Base-by-base conservation (phyloP, 352 stramenopile species). In the Thalassiosira exigua region DNA sequence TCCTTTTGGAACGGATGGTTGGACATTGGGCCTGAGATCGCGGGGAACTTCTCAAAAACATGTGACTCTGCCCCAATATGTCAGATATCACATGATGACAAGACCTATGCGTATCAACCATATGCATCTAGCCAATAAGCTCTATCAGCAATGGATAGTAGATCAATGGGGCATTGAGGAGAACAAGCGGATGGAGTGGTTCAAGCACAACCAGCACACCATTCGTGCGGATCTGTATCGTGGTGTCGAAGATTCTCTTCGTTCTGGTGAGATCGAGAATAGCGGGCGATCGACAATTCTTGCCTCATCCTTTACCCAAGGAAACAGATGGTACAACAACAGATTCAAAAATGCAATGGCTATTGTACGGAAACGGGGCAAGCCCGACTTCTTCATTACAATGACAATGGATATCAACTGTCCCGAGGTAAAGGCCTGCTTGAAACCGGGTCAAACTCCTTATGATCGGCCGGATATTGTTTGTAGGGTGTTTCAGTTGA, bases 371-470 rank as follows among this genome's bases (percentile, higher is more conserved):
- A 50, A 79, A 17, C 54, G 51, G 3, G 79, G 79, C 1, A 80
- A 74, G 22, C 82, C 73, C 0, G 60, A 80, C 9, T 27, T 89
- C 1, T 92, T 91, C 65, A 87, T 91, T 5, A 91, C 88, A 0
- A 75, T 88, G 9, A 93, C 84, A 4, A 87, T 82, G 46, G 90
- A 91, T 36, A 76, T 76, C 0, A 79, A 81, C 1, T 92, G 84
- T 74, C 11, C 33, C 2, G 82, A 93, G 62, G 88, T 91, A 17
- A 65, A 50, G 27, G 46, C 78, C 12, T 14, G 14, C 14, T 22
- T 80, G 1, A 22, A 36, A 32, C 19, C 11, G 27, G 48, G 32
- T 11, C 26, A 79, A 57, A 29, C n/a, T n/a, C 33, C 64, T 1
- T 70, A 52, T 5, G 62, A 74, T 73, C 62, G 53, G 2, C 50